These are phyloP conservation scores for Globisporangium sylvaticum DNA, from an alignment of 352 stramenopile genomes.

Conservation along the genomic window DNA sequence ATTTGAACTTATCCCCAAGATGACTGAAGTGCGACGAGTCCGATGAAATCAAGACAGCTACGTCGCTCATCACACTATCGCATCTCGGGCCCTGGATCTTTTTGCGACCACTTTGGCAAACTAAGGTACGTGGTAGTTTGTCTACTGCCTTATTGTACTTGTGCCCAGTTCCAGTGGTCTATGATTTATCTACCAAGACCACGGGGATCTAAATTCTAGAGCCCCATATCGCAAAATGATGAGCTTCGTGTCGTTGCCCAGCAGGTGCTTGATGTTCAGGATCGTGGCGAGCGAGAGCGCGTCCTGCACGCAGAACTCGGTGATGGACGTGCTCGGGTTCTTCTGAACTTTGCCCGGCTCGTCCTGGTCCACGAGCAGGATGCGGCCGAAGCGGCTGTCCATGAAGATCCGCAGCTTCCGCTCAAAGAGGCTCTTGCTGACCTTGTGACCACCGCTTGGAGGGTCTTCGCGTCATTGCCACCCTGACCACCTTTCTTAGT, in stretches of 20 bases:
- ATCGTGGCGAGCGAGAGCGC: constrained; percentile 47
- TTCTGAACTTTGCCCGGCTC: constrained; percentile 26
- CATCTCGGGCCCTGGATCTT: too few species aligned
- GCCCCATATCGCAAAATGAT: not conserved
- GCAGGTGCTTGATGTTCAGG: constrained; percentile 48
- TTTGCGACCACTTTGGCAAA: too few species aligned
- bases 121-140: too few species aligned
- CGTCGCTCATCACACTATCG: too few species aligned
- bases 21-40: too few species aligned
- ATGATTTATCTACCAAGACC: too few species aligned
- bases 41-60: too few species aligned
- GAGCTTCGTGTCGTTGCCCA: constrained; percentile 47
- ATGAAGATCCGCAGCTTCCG: constrained; percentile 29
- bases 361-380: constrained; percentile 39
- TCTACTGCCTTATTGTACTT: too few species aligned
- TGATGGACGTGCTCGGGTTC: constrained; percentile 21
- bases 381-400: constrained; percentile 27
- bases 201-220: too few species aligned
- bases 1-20: too few species aligned
- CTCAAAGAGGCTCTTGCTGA: constrained; percentile 42
- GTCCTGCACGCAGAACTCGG: constrained; percentile 35
- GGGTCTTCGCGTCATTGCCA: not conserved
- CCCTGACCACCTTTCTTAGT: not conserved
- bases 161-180: too few species aligned
- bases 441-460: not conserved